Evolutionary conservation across 352 stramenopile species (phyloP).

Genomic region (Globisporangium lucens): DNA sequence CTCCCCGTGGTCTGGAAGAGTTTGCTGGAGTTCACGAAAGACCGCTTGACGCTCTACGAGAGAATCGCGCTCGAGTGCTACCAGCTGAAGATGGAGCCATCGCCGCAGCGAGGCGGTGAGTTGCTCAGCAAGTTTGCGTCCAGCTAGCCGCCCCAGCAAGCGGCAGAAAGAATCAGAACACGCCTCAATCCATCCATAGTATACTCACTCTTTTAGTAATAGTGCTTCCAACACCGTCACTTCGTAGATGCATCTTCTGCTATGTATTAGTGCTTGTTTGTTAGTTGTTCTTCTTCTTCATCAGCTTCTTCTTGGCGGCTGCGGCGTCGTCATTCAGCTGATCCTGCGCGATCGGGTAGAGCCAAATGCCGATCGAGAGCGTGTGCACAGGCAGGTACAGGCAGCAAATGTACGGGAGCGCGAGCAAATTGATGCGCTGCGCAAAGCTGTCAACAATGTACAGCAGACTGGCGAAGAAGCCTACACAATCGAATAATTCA

Average conservation of each 20-base stretch:
- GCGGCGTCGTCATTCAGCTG: neutral
- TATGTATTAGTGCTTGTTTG: neutral
- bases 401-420: conserved; percentile 61
- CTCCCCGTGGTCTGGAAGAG: conserved; percentile 53
- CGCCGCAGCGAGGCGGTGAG: conserved; percentile 33
- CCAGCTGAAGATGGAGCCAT: conserved; percentile 54
- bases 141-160: neutral
- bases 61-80: conserved; percentile 56
- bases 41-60: conserved; percentile 42
- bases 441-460: conserved; percentile 52
- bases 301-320: conserved; percentile 24
- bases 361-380: conserved; percentile 50
- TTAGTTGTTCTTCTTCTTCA: conserved; percentile 21
- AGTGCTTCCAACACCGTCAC: neutral
- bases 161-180: neutral
- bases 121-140: conserved; percentile 45
- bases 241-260: neutral
- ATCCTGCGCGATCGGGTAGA: conserved; percentile 19
- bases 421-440: conserved; percentile 48
- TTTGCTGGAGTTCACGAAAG: conserved; percentile 39
- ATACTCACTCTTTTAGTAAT: neutral
- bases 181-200: neutral
- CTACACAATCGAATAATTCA: neutral
- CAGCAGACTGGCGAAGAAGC: conserved; percentile 7
- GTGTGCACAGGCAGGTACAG: conserved; percentile 73